A percentile compares a stretch with the other conserved stretches of the same genome.
These are phyloP conservation scores for Crithidia expoeki DNA, from an alignment of 208 protist genomes.

Conservation along the genomic window DNA sequence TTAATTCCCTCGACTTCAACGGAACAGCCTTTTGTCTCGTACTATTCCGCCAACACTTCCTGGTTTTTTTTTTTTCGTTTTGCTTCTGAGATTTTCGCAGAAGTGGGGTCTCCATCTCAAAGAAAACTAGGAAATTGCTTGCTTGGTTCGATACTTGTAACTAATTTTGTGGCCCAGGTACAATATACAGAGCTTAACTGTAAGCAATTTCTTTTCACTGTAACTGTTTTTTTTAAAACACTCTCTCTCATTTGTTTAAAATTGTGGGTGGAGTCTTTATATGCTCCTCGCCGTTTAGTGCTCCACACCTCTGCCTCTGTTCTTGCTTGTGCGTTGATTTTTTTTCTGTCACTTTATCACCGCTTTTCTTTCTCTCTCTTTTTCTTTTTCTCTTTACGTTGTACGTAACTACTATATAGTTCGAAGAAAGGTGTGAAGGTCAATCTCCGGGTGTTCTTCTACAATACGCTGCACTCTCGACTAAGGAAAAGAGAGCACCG, in stretches of 20 bases:
- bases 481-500: neutral
- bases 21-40: neutral
- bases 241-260: neutral
- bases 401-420: neutral
- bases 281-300: neutral
- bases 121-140: neutral
- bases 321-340: neutral
- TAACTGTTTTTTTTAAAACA: neutral
- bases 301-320: neutral
- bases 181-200: neutral
- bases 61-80: slow-evolving; percentile 1
- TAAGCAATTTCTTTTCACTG: neutral
- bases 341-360: neutral
- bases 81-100: no score
- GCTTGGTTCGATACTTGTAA: neutral
- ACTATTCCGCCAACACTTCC: neutral
- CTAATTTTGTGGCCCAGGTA: neutral
- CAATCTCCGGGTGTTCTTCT: neutral
- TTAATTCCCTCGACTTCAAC: slow-evolving; percentile 16
- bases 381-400: neutral
- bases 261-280: neutral
- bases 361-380: neutral
- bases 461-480: neutral
- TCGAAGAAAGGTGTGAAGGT: slow-evolving; percentile 5
- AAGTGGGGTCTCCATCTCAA: no score